These are phyloP conservation scores for Skeletonema potamos DNA, from an alignment of 108 stramenopile genomes.

Conservation along the genomic window DNA sequence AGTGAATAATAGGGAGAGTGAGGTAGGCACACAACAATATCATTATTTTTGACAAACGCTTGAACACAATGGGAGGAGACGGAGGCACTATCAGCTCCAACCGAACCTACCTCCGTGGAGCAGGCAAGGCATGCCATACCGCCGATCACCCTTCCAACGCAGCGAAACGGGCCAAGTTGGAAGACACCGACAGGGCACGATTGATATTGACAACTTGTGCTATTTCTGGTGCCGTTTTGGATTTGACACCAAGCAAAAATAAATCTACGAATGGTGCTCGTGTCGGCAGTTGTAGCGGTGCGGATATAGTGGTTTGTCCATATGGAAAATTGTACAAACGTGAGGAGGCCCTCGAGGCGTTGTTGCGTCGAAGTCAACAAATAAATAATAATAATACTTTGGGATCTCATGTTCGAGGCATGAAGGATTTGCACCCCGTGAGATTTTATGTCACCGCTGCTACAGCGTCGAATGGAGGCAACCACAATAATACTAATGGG, in stretches of 20 bases:
- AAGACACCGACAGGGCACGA: slow-evolving; percentile 36
- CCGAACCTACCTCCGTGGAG: slow-evolving; percentile 80
- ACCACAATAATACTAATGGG: neutral
- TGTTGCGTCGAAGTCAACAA: slow-evolving; percentile 49
- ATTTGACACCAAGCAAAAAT: slow-evolving; percentile 10
- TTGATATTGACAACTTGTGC: slow-evolving; percentile 63
- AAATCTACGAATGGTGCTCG: neutral
- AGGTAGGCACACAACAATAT: too few relatives aligned
- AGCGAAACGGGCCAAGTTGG: slow-evolving; percentile 11
- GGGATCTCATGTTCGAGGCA: slow-evolving; percentile 60
- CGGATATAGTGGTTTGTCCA: slow-evolving; percentile 67
- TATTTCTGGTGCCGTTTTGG: slow-evolving; percentile 50
- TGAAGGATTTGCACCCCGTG: slow-evolving; percentile 71
- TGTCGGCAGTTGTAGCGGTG: neutral
- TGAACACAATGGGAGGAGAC: slow-evolving; percentile 83
- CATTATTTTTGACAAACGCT: too few relatives aligned
- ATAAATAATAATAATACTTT: slow-evolving; percentile 6
- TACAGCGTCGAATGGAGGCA: neutral
- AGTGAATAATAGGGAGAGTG: too few relatives aligned
- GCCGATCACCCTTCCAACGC: slow-evolving; percentile 42
- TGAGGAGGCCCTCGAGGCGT: slow-evolving; percentile 75
- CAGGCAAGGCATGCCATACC: slow-evolving; percentile 74
- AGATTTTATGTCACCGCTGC: slow-evolving; percentile 46
- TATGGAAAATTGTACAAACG: slow-evolving; percentile 73
- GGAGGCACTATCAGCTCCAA: slow-evolving; percentile 84